phyloP scores from a whole-genome alignment of 345 rosid species.

The Citrus maxima region DNA sequence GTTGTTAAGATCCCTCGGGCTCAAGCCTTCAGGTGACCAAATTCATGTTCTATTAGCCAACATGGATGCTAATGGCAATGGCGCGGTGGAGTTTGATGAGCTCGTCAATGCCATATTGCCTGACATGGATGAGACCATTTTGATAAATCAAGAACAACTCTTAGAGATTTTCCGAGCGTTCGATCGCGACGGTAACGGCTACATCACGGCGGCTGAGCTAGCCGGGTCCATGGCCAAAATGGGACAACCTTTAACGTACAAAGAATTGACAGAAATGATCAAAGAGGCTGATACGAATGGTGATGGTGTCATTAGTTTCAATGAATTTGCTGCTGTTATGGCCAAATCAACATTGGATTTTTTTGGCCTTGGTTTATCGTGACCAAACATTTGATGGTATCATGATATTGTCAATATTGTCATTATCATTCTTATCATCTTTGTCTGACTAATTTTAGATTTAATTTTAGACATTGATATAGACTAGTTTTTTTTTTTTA shows the following conservation, averaged over 20 bases:
- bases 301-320: conserved; percentile 76
- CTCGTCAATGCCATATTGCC: conserved; percentile 60
- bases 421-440: neutral
- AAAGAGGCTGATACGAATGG: conserved; percentile 75
- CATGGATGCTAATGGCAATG: conserved; percentile 83
- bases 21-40: conserved; percentile 81
- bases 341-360: conserved; percentile 57
- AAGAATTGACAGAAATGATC: conserved; percentile 73
- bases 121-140: conserved; percentile 43
- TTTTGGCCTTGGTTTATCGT: conserved; percentile 37
- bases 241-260: conserved; percentile 78
- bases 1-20: conserved; percentile 63
- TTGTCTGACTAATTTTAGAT: neutral
- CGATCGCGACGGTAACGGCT: conserved; percentile 77
- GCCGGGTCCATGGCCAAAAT: conserved; percentile 88
- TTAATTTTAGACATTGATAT: neutral
- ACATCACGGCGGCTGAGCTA: conserved; percentile 70
- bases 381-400: conserved; percentile 15
- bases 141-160: conserved; percentile 59
- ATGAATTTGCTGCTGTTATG: conserved; percentile 71
- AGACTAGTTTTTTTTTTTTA: neutral
- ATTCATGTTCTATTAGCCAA: conserved; percentile 57
- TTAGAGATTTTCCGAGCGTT: conserved; percentile 60
- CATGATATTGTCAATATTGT: neutral
- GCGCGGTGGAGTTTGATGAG: conserved; percentile 74